Evolutionary conservation across 306 rosid species (phyloP).

Genomic region (Vachellia pachyceras): DNA sequence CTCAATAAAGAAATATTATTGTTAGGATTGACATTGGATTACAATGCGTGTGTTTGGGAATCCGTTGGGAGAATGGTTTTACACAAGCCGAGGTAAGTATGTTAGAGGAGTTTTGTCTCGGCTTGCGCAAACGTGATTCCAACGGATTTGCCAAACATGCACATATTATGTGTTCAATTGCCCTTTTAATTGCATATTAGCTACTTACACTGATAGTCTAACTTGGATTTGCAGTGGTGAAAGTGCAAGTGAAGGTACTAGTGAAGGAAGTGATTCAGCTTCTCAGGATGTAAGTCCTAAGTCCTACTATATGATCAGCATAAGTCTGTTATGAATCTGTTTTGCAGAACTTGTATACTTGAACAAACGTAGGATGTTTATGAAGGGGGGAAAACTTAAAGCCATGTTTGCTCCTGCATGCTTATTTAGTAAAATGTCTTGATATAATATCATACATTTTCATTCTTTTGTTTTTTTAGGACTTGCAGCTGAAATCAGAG

Average conservation of each 20-base stretch:
- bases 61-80: too few relatives aligned
- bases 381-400: not conserved
- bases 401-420: not conserved
- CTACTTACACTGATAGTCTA: slow-evolving; percentile 48
- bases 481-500: slow-evolving; percentile 81
- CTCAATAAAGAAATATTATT: not conserved
- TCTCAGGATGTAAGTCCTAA: slow-evolving; percentile 82
- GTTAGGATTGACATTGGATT: slow-evolving; percentile 10
- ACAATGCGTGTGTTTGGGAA: too few relatives aligned
- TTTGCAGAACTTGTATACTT: slow-evolving; percentile 23
- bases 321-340: slow-evolving; percentile 21
- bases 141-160: too few relatives aligned
- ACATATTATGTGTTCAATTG: slow-evolving; percentile 24
- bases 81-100: too few relatives aligned
- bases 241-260: slow-evolving; percentile 90
- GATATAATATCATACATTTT: slow-evolving; percentile 19
- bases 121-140: too few relatives aligned
- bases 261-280: slow-evolving; percentile 95
- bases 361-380: slow-evolving; percentile 21
- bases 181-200: slow-evolving; percentile 34
- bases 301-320: slow-evolving; percentile 10
- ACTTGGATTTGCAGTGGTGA: slow-evolving; percentile 79
- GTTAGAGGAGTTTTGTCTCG: too few relatives aligned
- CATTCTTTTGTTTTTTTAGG: slow-evolving; percentile 55
- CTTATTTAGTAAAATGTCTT: not conserved